Conservation (phyloP, 2,329 filamentous ascomycete genomes). For the Macrophomina pseudophaseolina region DNA sequence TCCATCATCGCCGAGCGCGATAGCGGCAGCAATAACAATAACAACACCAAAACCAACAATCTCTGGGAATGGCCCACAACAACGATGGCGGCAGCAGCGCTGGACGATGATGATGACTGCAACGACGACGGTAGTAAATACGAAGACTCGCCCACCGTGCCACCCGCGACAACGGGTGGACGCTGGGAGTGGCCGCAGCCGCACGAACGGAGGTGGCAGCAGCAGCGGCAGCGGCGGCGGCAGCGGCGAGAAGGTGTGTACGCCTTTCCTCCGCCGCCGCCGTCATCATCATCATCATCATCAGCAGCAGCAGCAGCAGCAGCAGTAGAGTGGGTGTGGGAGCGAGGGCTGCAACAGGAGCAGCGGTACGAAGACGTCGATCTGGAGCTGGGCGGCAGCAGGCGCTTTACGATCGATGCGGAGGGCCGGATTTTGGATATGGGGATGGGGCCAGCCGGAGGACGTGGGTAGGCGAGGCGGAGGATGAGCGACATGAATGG, state of each 20-base stretch:
- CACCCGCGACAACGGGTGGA: not conserved
- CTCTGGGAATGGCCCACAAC: not conserved
- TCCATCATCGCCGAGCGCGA: slow-evolving; percentile 4
- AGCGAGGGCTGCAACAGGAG: not conserved
- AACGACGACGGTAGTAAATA: no score
- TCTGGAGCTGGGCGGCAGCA: slow-evolving; percentile 2
- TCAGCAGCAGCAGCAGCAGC: not conserved
- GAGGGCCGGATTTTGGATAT: not conserved
- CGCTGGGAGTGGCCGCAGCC: not conserved
- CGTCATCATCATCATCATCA: no score
- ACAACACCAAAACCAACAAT: not conserved
- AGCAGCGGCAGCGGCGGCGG: not conserved
- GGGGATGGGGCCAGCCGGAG: not conserved
- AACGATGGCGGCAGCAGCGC: not conserved
- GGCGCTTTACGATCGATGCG: slow-evolving; percentile 2
- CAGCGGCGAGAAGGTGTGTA: not conserved
- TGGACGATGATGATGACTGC: not conserved
- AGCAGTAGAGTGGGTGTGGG: not conserved
- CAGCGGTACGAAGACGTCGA: not conserved
- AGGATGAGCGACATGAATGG: no score
- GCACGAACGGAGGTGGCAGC: not conserved
- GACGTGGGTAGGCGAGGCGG: not conserved
- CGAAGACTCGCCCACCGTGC: no score
- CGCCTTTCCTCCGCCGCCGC: not conserved
- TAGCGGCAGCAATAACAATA: not conserved